phyloP scores from a whole-genome alignment of 2,329 filamentous ascomycete species.

The Diplodia corticola region DNA sequence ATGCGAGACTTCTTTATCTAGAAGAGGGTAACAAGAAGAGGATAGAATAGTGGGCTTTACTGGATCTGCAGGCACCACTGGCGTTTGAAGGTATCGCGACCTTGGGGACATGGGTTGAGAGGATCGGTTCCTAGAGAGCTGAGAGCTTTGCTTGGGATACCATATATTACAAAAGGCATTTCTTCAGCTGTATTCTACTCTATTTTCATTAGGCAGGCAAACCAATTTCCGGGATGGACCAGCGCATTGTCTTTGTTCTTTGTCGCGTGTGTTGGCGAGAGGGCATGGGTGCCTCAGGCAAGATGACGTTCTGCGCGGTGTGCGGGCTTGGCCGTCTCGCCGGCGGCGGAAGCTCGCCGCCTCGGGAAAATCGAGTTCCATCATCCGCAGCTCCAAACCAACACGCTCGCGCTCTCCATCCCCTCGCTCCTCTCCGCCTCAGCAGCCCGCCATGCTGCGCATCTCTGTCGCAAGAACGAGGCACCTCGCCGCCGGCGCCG shows the following conservation, averaged over 20 bases:
- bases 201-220: background rate
- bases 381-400: conserved; percentile 12
- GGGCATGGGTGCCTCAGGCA: background rate
- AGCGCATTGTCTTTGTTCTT: background rate
- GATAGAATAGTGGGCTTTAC: conserved; percentile 64
- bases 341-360: conserved; percentile 24
- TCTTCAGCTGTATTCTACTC: conserved; percentile 11
- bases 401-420: conserved; percentile 19
- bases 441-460: conserved; percentile 57
- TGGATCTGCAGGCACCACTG: background rate
- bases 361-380: conserved; percentile 24
- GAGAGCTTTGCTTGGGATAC: conserved; percentile 14
- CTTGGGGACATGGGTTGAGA: background rate
- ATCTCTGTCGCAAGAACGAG: conserved; percentile 53
- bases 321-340: conserved; percentile 6
- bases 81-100: conserved; percentile 7
- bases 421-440: conserved; percentile 16
- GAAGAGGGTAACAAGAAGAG: conserved; percentile 95
- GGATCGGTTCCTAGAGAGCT: conserved; percentile 9
- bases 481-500: conserved; percentile 42
- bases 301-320: conserved; percentile 11
- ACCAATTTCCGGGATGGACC: background rate
- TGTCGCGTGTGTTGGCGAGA: background rate
- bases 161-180: conserved; percentile 6
- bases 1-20: conserved; percentile 76